phyloP scores from a whole-genome alignment of 495 filamentous ascomycete species.

The Collariella sp. region DNA sequence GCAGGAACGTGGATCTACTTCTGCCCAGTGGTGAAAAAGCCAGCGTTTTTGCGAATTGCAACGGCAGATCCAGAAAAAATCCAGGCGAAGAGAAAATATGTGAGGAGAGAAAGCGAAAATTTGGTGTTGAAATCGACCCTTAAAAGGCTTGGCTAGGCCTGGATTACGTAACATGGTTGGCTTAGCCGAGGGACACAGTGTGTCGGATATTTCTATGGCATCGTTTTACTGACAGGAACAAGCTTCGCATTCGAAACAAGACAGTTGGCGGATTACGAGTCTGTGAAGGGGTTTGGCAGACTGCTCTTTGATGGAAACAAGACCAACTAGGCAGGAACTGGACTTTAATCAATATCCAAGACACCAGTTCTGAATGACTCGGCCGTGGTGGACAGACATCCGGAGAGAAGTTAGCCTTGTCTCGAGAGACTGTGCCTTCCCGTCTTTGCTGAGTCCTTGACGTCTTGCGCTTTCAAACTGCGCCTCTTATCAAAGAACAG shows the following conservation, averaged over 20 bases:
- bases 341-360: too few species aligned
- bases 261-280: neutral
- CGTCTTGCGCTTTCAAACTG: neutral
- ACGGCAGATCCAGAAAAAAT: constrained; percentile 8
- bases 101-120: constrained; percentile 22
- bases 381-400: too few species aligned
- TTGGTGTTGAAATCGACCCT: constrained; percentile 5
- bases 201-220: too few species aligned
- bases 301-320: neutral
- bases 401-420: too few species aligned
- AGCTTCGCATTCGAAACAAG: neutral
- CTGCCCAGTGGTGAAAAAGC: constrained; percentile 22
- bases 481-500: too few species aligned
- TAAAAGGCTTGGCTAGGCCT: neutral
- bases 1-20: constrained; percentile 27
- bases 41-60: constrained; percentile 11
- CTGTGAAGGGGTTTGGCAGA: neutral
- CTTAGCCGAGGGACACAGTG: neutral
- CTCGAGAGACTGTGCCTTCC: too few species aligned
- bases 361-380: too few species aligned
- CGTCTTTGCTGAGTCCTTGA: neutral
- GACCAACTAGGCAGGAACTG: too few species aligned
- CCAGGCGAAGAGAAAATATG: constrained; percentile 9
- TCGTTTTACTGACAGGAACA: neutral
- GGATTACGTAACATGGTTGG: neutral